Evolutionary conservation across 2,329 filamentous ascomycete genomes (phyloP), one percentile per base, ranked within the genome.

Genomic region (Botrytis sinoallii): DNA sequence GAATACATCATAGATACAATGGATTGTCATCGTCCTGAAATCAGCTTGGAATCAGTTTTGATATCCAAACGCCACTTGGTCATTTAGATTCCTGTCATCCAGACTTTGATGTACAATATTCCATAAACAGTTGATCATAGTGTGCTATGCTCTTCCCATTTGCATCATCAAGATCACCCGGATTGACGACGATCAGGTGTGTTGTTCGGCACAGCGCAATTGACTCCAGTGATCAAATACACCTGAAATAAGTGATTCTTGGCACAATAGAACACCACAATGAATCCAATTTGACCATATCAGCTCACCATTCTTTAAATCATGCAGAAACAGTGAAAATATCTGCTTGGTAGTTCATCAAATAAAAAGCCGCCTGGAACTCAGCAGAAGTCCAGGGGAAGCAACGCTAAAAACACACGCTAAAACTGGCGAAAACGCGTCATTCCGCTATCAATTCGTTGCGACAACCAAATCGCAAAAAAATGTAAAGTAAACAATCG

Each of bases 391-490:
- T 55, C 16, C 8, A 40, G 65, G 29, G 44, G 14, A 46, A 1
- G 22, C 35, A 67, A 35, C 32, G 44, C 64, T 66, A 66, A 38
- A 40, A 40, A 40, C 25, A 48, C 16, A 55, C 65, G 46, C 65
- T 67, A 55, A 55, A 55, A 35, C 25, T 38, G 29, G 46, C 65
- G 32, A 64, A 12, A n/a, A 57, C 65, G 65, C 46, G 65, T 67
- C 65, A 67, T 55, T 25, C 64, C 44, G 6, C 64, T 22, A 8
- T 25, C 32, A 40, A 67, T 55, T 55, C 25, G 46, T 67, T 46
- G 46, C 65, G 65, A 67, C 65, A 67, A 67, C 65, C 65, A 29
- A 55, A 29, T 67, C 32, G 32, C 44, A n/a, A 20, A 52, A 52
- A 52, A 66, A 66, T 9, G 20, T 61, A 48, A 38, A 52, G 64